phyloP scores from a whole-genome alignment of 2,329 filamentous ascomycete genomes.

The Calonectria hawksworthii region DNA sequence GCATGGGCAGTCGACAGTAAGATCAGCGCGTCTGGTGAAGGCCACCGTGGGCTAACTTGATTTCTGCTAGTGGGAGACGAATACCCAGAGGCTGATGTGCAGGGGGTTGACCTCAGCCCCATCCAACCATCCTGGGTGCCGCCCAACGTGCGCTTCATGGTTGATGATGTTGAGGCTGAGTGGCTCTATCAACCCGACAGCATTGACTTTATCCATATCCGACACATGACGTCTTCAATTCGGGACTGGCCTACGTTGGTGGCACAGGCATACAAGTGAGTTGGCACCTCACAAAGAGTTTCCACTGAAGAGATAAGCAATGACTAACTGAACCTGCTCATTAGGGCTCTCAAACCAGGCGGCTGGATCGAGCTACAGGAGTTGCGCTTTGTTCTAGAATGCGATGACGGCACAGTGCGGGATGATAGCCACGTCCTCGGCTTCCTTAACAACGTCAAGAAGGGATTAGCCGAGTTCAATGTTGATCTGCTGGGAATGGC shows the following conservation, averaged over 20 bases:
- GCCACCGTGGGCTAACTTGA: not conserved
- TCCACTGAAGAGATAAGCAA: not conserved
- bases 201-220: slow-evolving; percentile 50
- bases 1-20: slow-evolving; percentile 23
- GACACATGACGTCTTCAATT: slow-evolving; percentile 49
- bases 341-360: slow-evolving; percentile 54
- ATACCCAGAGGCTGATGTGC: slow-evolving; percentile 51
- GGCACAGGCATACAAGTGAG: slow-evolving; percentile 42
- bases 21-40: not conserved
- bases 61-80: slow-evolving; percentile 43
- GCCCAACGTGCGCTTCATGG: slow-evolving; percentile 68
- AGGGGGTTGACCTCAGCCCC: slow-evolving; percentile 55
- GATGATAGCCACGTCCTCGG: not conserved
- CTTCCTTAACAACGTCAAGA: slow-evolving; percentile 41
- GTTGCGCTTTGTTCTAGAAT: slow-evolving; percentile 46
- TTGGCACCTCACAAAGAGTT: not conserved
- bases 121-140: slow-evolving; percentile 64
- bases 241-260: slow-evolving; percentile 43
- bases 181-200: slow-evolving; percentile 54
- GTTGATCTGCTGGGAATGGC: slow-evolving; percentile 5
- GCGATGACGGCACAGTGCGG: slow-evolving; percentile 50
- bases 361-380: slow-evolving; percentile 62
- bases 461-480: not conserved
- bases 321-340: not conserved
- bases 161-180: slow-evolving; percentile 70